These are phyloP conservation scores for Aspergillus pseudonomiae DNA, from an alignment of 2,329 filamentous ascomycete species.

Conservation along the genomic window DNA sequence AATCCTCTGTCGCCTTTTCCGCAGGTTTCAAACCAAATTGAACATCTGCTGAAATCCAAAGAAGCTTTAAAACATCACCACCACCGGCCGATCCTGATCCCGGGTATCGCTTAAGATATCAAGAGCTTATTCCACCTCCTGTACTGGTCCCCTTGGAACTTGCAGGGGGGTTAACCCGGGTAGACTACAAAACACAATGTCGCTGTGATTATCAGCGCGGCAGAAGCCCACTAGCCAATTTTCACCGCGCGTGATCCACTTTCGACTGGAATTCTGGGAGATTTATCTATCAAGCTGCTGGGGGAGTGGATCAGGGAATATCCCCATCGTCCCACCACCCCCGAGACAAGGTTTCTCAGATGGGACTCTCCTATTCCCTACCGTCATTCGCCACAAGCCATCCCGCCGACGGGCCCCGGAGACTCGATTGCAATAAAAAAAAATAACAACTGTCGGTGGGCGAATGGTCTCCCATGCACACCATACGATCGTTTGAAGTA, in stretches of 20 bases:
- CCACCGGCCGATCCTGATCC: not conserved
- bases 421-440: conserved; percentile 18
- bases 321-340: conserved; percentile 13
- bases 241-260: conserved; percentile 10
- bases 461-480: conserved; percentile 10
- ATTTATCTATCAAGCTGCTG: conserved; percentile 20
- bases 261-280: conserved; percentile 1
- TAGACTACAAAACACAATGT: not conserved
- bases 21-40: not conserved
- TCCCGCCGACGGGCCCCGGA: not conserved
- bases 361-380: conserved; percentile 6
- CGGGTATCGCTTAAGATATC: not conserved
- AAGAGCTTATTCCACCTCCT: not conserved
- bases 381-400: conserved; percentile 10
- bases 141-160: conserved; percentile 1
- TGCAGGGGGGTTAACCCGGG: conserved; percentile 7
- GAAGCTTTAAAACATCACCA: not conserved
- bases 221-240: conserved; percentile 5
- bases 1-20: not conserved
- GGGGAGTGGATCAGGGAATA: conserved; percentile 13
- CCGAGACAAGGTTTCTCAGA: conserved; percentile 5
- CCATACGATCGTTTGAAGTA: conserved; percentile 2
- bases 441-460: conserved; percentile 21
- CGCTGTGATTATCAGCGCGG: not conserved
- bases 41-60: not conserved